Base-by-base conservation (phyloP, 768 basidiomycete species). In the Boletus rubropictus region DNA sequence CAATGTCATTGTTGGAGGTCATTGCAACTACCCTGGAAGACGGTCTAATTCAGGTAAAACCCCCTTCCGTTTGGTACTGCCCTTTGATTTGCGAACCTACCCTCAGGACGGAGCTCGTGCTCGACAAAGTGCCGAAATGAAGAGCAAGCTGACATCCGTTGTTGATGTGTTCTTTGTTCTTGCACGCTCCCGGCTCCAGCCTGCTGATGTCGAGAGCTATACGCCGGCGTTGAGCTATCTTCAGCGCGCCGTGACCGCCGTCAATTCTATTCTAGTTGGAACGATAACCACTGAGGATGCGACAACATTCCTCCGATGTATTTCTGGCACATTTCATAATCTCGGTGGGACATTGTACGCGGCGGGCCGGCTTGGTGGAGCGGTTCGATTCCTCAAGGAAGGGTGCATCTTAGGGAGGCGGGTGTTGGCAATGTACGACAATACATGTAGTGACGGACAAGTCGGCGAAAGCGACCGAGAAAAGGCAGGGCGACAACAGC, bases 251-350 rank as follows among this genome's bases (percentile, higher is more conserved):
- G 49, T 64, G 3, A 42, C 57, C 14, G 48, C 63, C 18, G 56
- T 75, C 11, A 43, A 54, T 11, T 39, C 40, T 9, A 24, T 5
- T 8, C 29, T 42, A 8, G 15, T 46, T 10, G 28, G 34, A 50
- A 54, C 14, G 50, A 50, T 53, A 39, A 40, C 39, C 28, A 14
- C 27, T 4, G 50, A 53, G 24, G 54, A 71, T 4, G 48, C 44
- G 11, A 72, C 81, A 0, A 84, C 85, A 44, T 81, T 78, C 50
- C 57, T 76, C 3, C 81, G 87, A 14, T 89, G 85, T 54, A 67
- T 85, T 8, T 86, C 85, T 6, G 85, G 83, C 5, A 80, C 81
- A 3, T 80, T 82, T 53, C 79, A 89, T 53, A 83, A 85, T 56
- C 56, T 85, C 1, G 85, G 79, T 2, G 82, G 81, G 2, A 69